Percentiles rank a stretch among this genome's conserved stretches.
phyloP scores from a whole-genome alignment of 2,329 filamentous ascomycete species.

The Monilinia fructigena region DNA sequence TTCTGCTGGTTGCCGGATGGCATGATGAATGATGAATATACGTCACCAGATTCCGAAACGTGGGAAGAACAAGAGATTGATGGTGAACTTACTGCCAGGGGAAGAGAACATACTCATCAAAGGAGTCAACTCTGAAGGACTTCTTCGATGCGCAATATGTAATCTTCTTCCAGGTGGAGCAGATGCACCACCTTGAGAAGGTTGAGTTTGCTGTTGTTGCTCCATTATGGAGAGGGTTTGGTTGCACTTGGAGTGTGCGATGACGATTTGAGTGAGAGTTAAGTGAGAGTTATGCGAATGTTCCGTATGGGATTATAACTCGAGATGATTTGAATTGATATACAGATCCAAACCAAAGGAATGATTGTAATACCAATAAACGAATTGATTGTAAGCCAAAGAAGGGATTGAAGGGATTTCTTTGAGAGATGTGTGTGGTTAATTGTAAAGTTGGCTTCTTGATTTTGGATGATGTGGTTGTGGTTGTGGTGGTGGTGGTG shows the following conservation, averaged over 20 bases:
- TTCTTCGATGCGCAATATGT: slow-evolving; percentile 95
- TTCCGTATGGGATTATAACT: background rate
- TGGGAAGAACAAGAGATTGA: slow-evolving; percentile 21
- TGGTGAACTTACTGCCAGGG: slow-evolving; percentile 57
- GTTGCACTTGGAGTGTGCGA: slow-evolving; percentile 50
- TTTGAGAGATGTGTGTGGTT: background rate
- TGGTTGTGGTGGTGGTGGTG: too few species aligned
- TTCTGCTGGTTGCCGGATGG: background rate
- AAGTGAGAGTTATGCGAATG: background rate
- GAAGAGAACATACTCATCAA: slow-evolving; percentile 83
- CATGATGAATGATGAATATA: slow-evolving; percentile 34
- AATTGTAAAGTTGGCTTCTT: slow-evolving; percentile 7
- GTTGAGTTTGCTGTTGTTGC: slow-evolving; percentile 40
- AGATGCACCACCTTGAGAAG: slow-evolving; percentile 54
- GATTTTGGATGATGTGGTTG: too few species aligned
- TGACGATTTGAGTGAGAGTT: slow-evolving; percentile 5
- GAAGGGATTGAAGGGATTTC: slow-evolving; percentile 32
- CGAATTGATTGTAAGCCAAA: slow-evolving; percentile 33
- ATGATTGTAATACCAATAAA: slow-evolving; percentile 5
- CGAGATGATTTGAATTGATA: background rate
- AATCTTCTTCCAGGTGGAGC: slow-evolving; percentile 85
- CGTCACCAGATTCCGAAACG: slow-evolving; percentile 22
- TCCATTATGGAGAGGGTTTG: slow-evolving; percentile 44
- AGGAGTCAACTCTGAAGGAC: slow-evolving; percentile 94
- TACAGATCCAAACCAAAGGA: background rate